Percentiles rank a stretch among this genome's conserved stretches.
Evolutionary conservation across 1,284 basidiomycete species (phyloP).

Genomic region (Tilletia caries): DNA sequence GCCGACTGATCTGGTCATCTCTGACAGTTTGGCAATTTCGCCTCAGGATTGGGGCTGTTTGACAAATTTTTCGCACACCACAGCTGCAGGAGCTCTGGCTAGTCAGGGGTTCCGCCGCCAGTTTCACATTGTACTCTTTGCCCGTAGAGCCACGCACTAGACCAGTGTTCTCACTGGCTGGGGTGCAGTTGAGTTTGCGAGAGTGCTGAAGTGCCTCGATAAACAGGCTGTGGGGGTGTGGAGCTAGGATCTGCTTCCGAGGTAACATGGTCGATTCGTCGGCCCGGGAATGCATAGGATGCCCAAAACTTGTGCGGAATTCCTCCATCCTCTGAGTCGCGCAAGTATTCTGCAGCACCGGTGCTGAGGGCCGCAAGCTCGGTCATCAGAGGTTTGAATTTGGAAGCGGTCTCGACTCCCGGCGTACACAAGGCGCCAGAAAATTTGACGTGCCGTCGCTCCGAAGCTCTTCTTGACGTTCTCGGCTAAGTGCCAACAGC

Average conservation of each 20-base stretch:
- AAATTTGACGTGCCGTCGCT: neutral
- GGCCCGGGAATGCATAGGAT: neutral
- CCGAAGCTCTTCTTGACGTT: neutral
- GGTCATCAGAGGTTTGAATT: neutral
- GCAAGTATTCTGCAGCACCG: neutral
- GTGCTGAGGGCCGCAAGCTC: neutral
- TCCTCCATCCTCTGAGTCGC: neutral
- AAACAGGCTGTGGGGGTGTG: neutral
- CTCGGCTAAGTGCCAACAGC: neutral
- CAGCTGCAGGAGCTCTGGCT: neutral
- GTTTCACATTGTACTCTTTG: neutral
- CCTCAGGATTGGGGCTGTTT: too few relatives aligned
- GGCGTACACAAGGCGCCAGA: neutral
- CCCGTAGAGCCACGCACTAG: neutral
- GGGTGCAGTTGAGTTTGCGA: constrained; percentile 6
- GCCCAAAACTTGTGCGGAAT: neutral
- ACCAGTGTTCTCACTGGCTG: neutral
- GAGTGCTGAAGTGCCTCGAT: neutral
- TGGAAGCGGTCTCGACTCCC: neutral
- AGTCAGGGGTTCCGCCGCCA: neutral
- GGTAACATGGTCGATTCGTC: neutral
- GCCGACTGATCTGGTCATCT: too few relatives aligned
- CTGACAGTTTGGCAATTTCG: too few relatives aligned
- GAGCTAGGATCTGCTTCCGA: neutral
- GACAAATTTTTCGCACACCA: too few relatives aligned